These are phyloP conservation scores for Ziziphus jujuba DNA, from an alignment of 306 rosid genomes.

Conservation along the genomic window DNA sequence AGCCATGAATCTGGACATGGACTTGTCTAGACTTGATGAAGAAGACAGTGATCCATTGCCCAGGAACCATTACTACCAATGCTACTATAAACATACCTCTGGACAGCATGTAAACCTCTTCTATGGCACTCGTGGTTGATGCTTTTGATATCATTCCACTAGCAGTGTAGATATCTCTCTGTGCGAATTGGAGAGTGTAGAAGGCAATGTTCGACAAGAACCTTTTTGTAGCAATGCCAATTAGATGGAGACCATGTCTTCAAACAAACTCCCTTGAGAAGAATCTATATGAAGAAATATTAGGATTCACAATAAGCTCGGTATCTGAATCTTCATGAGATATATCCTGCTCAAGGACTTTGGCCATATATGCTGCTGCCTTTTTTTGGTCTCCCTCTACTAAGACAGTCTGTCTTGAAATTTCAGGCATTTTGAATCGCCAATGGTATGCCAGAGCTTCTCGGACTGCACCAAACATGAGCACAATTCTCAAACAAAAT, in stretches of 20 bases:
- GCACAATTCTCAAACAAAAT: slow-evolving; percentile 24
- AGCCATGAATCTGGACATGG: slow-evolving; percentile 13
- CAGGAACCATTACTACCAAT: slow-evolving; percentile 16
- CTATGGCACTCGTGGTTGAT: slow-evolving; percentile 13
- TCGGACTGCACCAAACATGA: slow-evolving; percentile 13
- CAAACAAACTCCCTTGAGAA: slow-evolving; percentile 13
- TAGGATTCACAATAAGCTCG: neutral
- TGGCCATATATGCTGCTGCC: slow-evolving; percentile 23
- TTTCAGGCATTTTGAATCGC: slow-evolving; percentile 18
- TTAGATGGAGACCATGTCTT: slow-evolving; percentile 13
- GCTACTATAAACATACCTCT: slow-evolving; percentile 13
- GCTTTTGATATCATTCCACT: slow-evolving; percentile 1
- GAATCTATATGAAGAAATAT: slow-evolving; percentile 8
- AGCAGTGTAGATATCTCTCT: slow-evolving; percentile 16
- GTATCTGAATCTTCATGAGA: neutral
- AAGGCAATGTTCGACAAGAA: slow-evolving; percentile 18
- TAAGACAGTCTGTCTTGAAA: slow-evolving; percentile 18
- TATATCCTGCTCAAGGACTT: slow-evolving; percentile 12
- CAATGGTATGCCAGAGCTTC: slow-evolving; percentile 19
- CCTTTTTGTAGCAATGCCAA: slow-evolving; percentile 19
- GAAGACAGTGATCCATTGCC: slow-evolving; percentile 23
- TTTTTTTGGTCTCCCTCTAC: slow-evolving; percentile 13
- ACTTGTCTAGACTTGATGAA: slow-evolving; percentile 5
- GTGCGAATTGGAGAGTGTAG: slow-evolving; percentile 19
- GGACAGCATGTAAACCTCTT: slow-evolving; percentile 19